Evolutionary conservation across 805 yeast genomes (phyloP).

Genomic region (Ogataea siamensis): DNA sequence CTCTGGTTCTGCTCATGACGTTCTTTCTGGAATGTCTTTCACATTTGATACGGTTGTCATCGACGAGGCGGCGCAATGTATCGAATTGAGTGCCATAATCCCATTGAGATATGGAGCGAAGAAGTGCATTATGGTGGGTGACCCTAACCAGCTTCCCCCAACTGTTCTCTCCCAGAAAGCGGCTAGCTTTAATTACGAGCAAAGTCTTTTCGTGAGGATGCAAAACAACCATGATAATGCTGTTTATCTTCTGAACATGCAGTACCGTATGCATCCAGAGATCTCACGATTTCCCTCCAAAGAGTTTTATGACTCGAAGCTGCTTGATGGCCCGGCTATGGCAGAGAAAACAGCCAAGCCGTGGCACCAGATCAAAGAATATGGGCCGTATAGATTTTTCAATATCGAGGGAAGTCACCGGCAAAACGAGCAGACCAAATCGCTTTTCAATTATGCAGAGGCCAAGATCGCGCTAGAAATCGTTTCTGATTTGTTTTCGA

Average conservation of each 20-base stretch:
- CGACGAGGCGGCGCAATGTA: constrained; percentile 98
- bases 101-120: constrained; percentile 90
- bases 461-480: constrained; percentile 72
- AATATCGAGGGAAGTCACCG: constrained; percentile 66
- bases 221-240: constrained; percentile 60
- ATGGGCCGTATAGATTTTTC: constrained; percentile 78
- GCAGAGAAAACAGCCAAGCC: constrained; percentile 53
- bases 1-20: constrained; percentile 92
- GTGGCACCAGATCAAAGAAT: constrained; percentile 65
- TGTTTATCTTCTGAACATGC: constrained; percentile 78
- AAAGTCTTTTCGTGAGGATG: constrained; percentile 92
- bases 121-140: constrained; percentile 96
- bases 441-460: constrained; percentile 69
- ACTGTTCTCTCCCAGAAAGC: constrained; percentile 92
- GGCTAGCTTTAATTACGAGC: constrained; percentile 75
- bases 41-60: constrained; percentile 87
- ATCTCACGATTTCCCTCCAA: constrained; percentile 84
- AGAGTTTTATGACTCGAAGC: constrained; percentile 71
- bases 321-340: constrained; percentile 81
- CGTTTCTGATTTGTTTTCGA: constrained; percentile 48
- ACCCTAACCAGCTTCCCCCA: constrained; percentile 97
- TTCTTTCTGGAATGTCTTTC: constrained; percentile 69
- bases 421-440: constrained; percentile 61
- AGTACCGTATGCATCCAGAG: constrained; percentile 96
- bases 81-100: constrained; percentile 85